Conservation (phyloP, 2,329 filamentous ascomycete species). For the Claviceps citrina region DNA sequence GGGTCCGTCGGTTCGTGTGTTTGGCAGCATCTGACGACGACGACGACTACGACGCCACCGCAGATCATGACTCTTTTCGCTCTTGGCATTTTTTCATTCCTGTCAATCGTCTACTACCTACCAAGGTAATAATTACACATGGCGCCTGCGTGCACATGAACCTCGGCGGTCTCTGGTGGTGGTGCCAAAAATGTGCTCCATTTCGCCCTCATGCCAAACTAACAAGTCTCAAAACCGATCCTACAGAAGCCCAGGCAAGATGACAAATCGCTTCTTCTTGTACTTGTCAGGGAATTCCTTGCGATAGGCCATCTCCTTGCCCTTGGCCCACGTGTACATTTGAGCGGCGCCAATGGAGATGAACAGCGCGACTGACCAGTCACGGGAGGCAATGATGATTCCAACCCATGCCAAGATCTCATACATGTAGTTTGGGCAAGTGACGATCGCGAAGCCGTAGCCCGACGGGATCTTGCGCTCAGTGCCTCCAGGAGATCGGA, state of each 20-base stretch:
- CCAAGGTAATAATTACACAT: no score
- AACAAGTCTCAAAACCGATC: no score
- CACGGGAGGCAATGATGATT: constrained; percentile 63
- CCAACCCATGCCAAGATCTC: constrained; percentile 79
- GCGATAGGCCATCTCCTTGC: constrained; percentile 83
- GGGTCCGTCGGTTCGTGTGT: neutral
- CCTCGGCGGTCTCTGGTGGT: neutral
- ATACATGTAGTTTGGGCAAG: constrained; percentile 95
- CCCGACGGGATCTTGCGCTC: constrained; percentile 80
- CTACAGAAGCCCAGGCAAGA: constrained; percentile 66
- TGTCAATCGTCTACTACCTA: neutral
- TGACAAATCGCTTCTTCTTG: constrained; percentile 79
- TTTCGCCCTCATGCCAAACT: no score
- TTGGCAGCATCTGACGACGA: neutral
- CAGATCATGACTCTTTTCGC: neutral
- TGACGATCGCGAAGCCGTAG: constrained; percentile 72
- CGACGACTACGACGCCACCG: no score
- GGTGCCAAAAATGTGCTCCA: no score
- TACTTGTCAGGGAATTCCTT: constrained; percentile 87
- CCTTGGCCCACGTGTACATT: constrained; percentile 78
- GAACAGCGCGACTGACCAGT: constrained; percentile 65
- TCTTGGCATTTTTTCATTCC: neutral
- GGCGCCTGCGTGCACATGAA: neutral
- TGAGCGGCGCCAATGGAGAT: constrained; percentile 54
- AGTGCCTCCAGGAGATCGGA: constrained; percentile 65